Conservation (phyloP, 2,329 filamentous ascomycete species). For the Chrysoporthe austroafricana region DNA sequence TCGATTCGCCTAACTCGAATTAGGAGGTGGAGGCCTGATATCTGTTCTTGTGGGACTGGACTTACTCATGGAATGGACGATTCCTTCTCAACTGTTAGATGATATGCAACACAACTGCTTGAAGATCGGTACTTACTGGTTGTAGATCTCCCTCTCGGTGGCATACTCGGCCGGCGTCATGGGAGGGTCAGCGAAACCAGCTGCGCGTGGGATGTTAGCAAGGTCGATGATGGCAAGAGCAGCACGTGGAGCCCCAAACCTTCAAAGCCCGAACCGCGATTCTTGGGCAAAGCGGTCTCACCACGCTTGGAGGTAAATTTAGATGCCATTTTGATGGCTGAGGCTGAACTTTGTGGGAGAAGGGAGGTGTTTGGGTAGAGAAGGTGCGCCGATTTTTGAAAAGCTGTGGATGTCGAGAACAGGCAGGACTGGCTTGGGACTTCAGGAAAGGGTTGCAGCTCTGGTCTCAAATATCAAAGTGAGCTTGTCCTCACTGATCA, state of each 20-base stretch:
- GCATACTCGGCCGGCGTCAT: conserved; percentile 70
- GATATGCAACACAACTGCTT: not conserved
- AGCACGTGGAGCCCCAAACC: conserved; percentile 43
- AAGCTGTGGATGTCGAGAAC: not conserved
- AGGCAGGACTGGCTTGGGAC: not conserved
- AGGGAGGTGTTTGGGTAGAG: not conserved
- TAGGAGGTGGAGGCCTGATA: conserved; percentile 1
- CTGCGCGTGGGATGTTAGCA: conserved; percentile 40
- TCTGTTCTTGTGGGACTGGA: not conserved
- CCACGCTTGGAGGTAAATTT: conserved; percentile 41
- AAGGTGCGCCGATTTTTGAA: not conserved
- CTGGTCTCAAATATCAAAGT: not conserved
- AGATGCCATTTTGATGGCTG: conserved; percentile 10
- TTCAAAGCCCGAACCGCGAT: conserved; percentile 70
- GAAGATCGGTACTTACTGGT: conserved; percentile 50
- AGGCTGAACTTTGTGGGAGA: not conserved
- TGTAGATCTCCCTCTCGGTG: conserved; percentile 71
- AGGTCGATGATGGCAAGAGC: not conserved
- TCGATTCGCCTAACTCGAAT: conserved; percentile 70
- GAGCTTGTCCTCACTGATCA: not conserved
- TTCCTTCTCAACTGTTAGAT: conserved; percentile 42
- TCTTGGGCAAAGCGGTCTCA: conserved; percentile 47
- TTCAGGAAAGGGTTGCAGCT: not conserved
- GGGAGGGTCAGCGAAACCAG: conserved; percentile 79
- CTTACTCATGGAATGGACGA: conserved; percentile 61